A percentile compares a stretch with the other conserved stretches of the same genome.
phyloP scores from a whole-genome alignment of 2,329 filamentous ascomycete genomes.

The Ophiostoma novo-ulmi region DNA sequence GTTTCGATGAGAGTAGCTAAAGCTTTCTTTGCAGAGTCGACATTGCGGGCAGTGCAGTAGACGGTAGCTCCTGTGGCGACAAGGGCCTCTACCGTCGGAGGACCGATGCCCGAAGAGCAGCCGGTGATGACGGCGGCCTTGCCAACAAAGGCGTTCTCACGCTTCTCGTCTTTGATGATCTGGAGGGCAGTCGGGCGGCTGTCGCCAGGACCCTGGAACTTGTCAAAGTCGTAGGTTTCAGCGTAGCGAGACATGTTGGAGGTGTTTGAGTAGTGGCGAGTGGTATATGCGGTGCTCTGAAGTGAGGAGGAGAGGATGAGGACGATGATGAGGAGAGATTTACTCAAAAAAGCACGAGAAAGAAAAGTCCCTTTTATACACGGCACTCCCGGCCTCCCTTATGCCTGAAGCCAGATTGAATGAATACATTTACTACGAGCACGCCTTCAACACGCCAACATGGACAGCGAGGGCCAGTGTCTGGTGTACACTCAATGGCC shows the following conservation, averaged over 20 bases:
- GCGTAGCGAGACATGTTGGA: not conserved
- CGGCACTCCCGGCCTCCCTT: not conserved
- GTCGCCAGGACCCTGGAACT: not conserved
- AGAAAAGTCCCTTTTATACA: not conserved
- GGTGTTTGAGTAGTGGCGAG: not conserved
- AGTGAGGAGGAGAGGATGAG: conserved; percentile 29
- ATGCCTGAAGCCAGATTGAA: not conserved
- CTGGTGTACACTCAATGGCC: not conserved
- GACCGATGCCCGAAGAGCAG: not conserved
- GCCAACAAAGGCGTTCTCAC: not conserved
- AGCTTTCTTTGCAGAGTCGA: not conserved
- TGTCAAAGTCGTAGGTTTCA: not conserved
- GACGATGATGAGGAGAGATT: not conserved
- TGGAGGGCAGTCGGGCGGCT: not conserved
- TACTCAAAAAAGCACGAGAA: not conserved
- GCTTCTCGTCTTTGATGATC: not conserved
- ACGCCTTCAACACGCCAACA: not conserved
- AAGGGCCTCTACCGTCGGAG: not conserved
- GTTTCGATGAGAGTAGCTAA: conserved; percentile 24
- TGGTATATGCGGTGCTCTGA: no score
- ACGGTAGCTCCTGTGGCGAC: conserved; percentile 37
- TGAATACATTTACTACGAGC: not conserved
- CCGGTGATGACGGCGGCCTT: not conserved
- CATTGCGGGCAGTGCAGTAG: conserved; percentile 30
- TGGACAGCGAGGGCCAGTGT: not conserved